A percentile compares a stretch with the other conserved stretches of the same genome.
Evolutionary conservation across 345 rosid species (phyloP).

Genomic region (Eucalyptus erythrocorys): DNA sequence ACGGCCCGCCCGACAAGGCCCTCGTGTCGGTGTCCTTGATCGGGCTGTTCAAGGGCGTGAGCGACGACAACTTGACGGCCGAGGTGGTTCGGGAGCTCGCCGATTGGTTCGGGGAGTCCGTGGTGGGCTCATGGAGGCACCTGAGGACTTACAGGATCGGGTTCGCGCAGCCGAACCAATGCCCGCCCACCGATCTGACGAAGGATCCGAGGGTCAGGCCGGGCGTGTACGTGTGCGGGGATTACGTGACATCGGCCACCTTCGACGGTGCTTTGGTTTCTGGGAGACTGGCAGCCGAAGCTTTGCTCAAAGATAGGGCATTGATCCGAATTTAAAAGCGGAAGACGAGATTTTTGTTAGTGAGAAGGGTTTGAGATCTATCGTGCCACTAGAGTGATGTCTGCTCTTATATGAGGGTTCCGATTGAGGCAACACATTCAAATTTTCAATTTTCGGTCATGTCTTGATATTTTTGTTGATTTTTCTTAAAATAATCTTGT

Average conservation of each 20-base stretch:
- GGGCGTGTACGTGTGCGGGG: conserved; percentile 62
- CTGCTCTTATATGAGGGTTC: neutral
- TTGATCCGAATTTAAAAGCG: neutral
- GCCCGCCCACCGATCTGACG: conserved; percentile 62
- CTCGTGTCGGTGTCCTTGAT: conserved; percentile 69
- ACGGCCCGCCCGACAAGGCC: conserved; percentile 62
- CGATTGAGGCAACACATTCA: neutral
- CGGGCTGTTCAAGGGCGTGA: conserved; percentile 41
- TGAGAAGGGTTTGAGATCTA: neutral
- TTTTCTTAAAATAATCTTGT: neutral
- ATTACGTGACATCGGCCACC: conserved; percentile 69
- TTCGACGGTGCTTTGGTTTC: conserved; percentile 92
- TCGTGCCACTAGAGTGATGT: neutral
- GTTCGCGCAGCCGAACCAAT: conserved; percentile 82
- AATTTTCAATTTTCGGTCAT: neutral
- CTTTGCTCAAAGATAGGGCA: conserved; percentile 32
- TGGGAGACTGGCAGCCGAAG: conserved; percentile 74
- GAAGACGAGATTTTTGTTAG: neutral
- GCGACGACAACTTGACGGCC: conserved; percentile 38
- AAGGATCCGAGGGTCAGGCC: conserved; percentile 29
- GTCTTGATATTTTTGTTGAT: neutral
- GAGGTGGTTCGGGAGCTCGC: conserved; percentile 45
- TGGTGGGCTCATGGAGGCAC: conserved; percentile 58
- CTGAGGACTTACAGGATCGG: conserved; percentile 58
- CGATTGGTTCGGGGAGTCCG: conserved; percentile 53